A percentile compares a stretch with the other conserved stretches of the same genome.
Evolutionary conservation across 352 stramenopile species (phyloP).

Genomic region (Phytophthora sojae): DNA sequence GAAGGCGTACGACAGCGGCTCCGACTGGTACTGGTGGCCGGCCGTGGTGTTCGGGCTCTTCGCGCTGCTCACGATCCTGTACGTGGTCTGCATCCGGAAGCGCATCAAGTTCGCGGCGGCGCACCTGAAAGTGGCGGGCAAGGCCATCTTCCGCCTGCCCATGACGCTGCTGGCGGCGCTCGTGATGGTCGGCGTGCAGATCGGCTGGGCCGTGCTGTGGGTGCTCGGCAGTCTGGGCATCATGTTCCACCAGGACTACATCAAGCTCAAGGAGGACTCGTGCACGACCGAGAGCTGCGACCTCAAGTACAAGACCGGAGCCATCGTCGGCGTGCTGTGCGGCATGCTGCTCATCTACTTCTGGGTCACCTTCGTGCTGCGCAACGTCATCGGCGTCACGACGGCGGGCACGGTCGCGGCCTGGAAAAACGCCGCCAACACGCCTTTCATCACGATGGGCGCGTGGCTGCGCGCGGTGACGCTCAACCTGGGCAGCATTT

Average conservation of each 20-base stretch:
- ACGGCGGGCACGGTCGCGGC: slow-evolving; percentile 90
- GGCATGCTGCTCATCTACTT: slow-evolving; percentile 94
- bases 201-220: slow-evolving; percentile 90
- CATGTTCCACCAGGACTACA: slow-evolving; percentile 80
- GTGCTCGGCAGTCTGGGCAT: slow-evolving; percentile 82
- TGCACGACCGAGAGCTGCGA: slow-evolving; percentile 64
- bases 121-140: slow-evolving; percentile 90
- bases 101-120: slow-evolving; percentile 93
- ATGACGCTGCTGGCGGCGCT: slow-evolving; percentile 88
- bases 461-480: slow-evolving; percentile 87
- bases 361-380: slow-evolving; percentile 89
- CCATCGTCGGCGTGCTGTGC: slow-evolving; percentile 80
- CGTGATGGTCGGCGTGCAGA: slow-evolving; percentile 84
- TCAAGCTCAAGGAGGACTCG: slow-evolving; percentile 51
- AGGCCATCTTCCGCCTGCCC: slow-evolving; percentile 85
- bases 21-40: slow-evolving; percentile 76
- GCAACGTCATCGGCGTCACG: slow-evolving; percentile 92
- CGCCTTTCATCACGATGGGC: slow-evolving; percentile 75
- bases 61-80: slow-evolving; percentile 61
- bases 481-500: slow-evolving; percentile 93
- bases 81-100: slow-evolving; percentile 75
- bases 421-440: slow-evolving; percentile 88
- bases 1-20: slow-evolving; percentile 62
- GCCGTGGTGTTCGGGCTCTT: slow-evolving; percentile 60
- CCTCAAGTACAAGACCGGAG: slow-evolving; percentile 50